Evolutionary conservation across 106 monocot genomes (phyloP), one percentile per base, ranked within the genome.

Genomic region (Amphibolis antarctica): DNA sequence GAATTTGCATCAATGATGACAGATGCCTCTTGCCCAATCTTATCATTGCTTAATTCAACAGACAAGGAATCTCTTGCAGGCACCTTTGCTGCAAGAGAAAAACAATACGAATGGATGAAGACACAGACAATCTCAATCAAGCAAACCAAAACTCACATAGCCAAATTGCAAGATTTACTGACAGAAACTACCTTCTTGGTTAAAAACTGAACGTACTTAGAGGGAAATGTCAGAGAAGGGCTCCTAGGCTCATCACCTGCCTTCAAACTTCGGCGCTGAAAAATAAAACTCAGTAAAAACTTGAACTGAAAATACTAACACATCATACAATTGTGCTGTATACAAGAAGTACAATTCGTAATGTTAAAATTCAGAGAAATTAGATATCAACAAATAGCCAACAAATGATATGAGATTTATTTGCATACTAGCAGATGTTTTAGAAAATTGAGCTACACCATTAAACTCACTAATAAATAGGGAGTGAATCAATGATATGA

Each of bases 141-240:
- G 54, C 27, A 12, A 45, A 19, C 13, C 15, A 67, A 10, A 69
- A 57, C 17, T 29, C 10, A 47, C 5, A 45, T 45, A 42, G 6
- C 44, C 3, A 56, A 68, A 55, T 13, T 56, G 21, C n/a, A 12
- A 11, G 22, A 45, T 23, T 23, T 3, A 60, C 71, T 31, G 51
- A 49, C 11, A 29, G 19, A 43, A 17, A 42, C 44, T 65, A 53
- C 10, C 69, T 69, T 70, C 59, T 86, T 83, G 48, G 36, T 46
- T 58, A 94, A 89, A 69, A 79, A 84, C 48, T 46, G 64, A 72
- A 83, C 66, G 70, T 83, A 86, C 63, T 86, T 93, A 36, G 93
- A 85, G 26, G 83, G 86, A 65, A 77, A 71, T 23, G 79, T 36
- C 31, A 63, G 2, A 22, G 44, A 49, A 67, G 69, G 59, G 26